These are phyloP conservation scores for Ostreobium quekettii DNA, from an alignment of 139 green algal genomes.

Conservation along the genomic window DNA sequence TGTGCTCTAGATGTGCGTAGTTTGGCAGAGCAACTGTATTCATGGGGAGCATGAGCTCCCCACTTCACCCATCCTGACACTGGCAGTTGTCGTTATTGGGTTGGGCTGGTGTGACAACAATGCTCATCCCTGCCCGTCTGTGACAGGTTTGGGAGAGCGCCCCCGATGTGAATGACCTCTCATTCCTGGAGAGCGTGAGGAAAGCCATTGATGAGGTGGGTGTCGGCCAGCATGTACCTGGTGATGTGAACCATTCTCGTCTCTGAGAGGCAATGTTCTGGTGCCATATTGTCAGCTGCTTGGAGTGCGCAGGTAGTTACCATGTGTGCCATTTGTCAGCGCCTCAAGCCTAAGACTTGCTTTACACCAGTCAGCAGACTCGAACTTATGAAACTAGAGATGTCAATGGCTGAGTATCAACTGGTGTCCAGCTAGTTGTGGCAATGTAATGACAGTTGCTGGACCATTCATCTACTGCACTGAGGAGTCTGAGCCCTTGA, in stretches of 20 bases:
- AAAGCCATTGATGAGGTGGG: constrained; percentile 79
- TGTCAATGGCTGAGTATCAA: constrained; percentile 6
- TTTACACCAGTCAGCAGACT: neutral
- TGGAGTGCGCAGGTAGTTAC: neutral
- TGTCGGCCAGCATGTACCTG: constrained; percentile 1
- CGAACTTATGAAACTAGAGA: neutral
- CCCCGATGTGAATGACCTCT: constrained; percentile 55
- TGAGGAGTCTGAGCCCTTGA: neutral
- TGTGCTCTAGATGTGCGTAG: neutral
- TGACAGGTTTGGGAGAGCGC: constrained; percentile 77
- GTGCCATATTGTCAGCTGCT: constrained; percentile 8
- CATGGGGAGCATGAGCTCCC: neutral
- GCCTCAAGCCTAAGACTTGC: neutral
- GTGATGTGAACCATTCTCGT: neutral
- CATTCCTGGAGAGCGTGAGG: constrained; percentile 85
- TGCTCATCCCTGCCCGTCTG: neutral
- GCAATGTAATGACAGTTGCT: neutral
- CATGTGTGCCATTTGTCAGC: constrained; percentile 8
- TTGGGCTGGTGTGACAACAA: neutral
- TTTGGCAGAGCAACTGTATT: neutral
- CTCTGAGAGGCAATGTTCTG: neutral
- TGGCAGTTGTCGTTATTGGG: constrained; percentile 1
- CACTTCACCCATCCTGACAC: neutral
- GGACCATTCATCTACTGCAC: neutral
- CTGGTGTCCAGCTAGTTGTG: constrained; percentile 7